Evolutionary conservation across 345 rosid species (phyloP), one percentile per base, ranked within the genome.

Genomic region (Rhizophora mangle): DNA sequence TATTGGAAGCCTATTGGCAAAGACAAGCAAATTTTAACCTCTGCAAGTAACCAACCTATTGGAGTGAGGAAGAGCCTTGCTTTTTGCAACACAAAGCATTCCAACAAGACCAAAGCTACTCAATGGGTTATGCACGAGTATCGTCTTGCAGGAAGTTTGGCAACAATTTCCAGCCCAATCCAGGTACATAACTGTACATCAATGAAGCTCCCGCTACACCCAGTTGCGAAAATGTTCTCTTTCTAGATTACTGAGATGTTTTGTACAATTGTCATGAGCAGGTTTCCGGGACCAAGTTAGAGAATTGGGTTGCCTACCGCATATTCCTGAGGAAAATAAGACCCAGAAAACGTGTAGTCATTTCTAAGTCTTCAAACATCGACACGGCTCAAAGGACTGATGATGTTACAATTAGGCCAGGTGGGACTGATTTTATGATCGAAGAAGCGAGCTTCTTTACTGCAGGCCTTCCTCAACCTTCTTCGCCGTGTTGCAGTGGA

Each of bases 51-150:
- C 65, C 83, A 76, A 52, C 63, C 70, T 1, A 71, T 85, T 64
- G 98, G 96, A 36, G 55, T 76, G 61, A 85, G 78, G 78, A 89
- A 62, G 76, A 81, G 87, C 52, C 70, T 89, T 67, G 69, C 68
- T 71, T 91, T 88, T 85, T 39, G 72, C 20, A 39, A 83, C 67
- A 64, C 78, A 39, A 82, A 79, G 16, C 77, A 32, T 57, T 76
- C 82, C 63, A 43, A 66, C 62, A 62, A 32, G 36, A 52, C 71
- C 24, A 83, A 62, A 63, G 70, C 77, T 10, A 73, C 77, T 10
- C 80, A 65, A 47, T 94, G 98, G 98, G 26, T 80, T 68, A 79
- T 94, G 91, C 90, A 83, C 26, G 87, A 88, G 69, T 87, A 81
- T 62, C 72, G 72, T 73, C 90, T 85, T 75, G 62, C 62, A 1